Evolutionary conservation across 2,329 filamentous ascomycete species (phyloP), one percentile per base, ranked within the genome.

Genomic region (Penicillium sclerotiorum): DNA sequence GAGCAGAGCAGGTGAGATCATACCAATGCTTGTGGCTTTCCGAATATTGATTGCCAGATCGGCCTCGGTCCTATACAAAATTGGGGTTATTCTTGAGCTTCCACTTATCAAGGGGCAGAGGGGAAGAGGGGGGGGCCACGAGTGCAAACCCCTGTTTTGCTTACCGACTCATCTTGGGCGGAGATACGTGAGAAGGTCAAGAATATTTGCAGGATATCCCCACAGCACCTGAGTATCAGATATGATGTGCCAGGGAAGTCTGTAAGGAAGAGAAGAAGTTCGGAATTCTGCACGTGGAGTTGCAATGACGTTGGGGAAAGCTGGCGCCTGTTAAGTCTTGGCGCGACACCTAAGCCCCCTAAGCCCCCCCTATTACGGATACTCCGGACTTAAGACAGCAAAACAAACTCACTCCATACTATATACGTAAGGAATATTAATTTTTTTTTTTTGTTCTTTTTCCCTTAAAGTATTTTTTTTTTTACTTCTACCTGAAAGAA

Each of bases 31-130:
- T 13, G 83, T 86, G 28, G 84, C 84, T 73, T 87, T 87, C 64
- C 81, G 81, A 68, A 87, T 86, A 70, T 86, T 84, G 66, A 84
- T 81, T 65, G 81, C 77, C 57, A 87, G 76, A 67, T 87, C 83
- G 39, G 81, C 77, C 70, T 87, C 84, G 61, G 83, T 81, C 68
- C 80, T 81, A 52, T 46, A 55, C 38, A 38, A n/a, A n/a, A 51
- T 55, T 37, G 36, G 22, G 9, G 37, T 57, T 50, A 55, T 27
- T 48, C 28, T 25, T 25, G 36, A 45, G 36, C 35, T 5, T 36
- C 15, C 12, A 17, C 4, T 46, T 38, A 38, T 44, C 38, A 13
- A 44, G 30, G 41, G 27, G 27, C n/a, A 27, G 9, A 28, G 27
- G 12, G 28, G 36, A 25, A 22, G 18, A 23, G 44, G 22, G 20